A percentile compares a stretch with the other conserved stretches of the same genome.
These are phyloP conservation scores for Aspergillus sp. DNA, from an alignment of 2,329 filamentous ascomycete species.

Conservation along the genomic window DNA sequence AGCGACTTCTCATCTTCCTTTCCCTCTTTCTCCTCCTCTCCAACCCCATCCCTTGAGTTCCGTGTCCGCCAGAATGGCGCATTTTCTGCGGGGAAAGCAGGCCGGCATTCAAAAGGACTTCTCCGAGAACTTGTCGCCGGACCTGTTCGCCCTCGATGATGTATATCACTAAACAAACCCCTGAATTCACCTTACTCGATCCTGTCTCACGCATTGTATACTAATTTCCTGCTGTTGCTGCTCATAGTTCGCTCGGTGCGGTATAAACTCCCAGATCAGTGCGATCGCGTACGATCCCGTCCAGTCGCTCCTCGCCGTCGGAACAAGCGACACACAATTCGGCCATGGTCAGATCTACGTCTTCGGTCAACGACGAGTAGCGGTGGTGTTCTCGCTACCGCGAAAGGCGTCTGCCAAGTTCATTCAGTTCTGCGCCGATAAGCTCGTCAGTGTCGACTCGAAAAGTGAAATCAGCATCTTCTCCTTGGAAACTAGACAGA, in stretches of 20 bases:
- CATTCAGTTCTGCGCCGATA: slow-evolving; percentile 83
- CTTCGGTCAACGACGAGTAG: slow-evolving; percentile 78
- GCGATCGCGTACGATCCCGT: slow-evolving; percentile 89
- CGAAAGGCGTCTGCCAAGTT: slow-evolving; percentile 73
- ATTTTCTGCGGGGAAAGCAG: slow-evolving; percentile 89
- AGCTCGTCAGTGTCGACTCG: slow-evolving; percentile 79
- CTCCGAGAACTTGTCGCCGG: slow-evolving; percentile 75
- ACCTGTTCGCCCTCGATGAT: slow-evolving; percentile 81
- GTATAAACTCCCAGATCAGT: slow-evolving; percentile 75
- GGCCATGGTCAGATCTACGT: slow-evolving; percentile 87
- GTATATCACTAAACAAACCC: slow-evolving; percentile 46
- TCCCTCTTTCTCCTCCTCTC: slow-evolving; percentile 3
- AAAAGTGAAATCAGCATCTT: slow-evolving; percentile 85
- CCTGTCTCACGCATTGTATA: not conserved
- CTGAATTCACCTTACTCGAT: not conserved
- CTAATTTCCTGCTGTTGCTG: slow-evolving; percentile 11
- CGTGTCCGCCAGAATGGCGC: slow-evolving; percentile 63
- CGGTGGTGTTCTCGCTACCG: slow-evolving; percentile 70
- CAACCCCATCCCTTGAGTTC: slow-evolving; percentile 12
- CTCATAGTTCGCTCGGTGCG: slow-evolving; percentile 67
- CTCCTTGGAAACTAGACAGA: slow-evolving; percentile 70
- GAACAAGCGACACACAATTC: slow-evolving; percentile 83
- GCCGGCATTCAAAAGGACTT: slow-evolving; percentile 89
- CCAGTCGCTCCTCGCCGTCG: slow-evolving; percentile 89
- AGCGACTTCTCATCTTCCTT: slow-evolving; percentile 19